Conservation (phyloP, 441 rosid genomes). For the Gossypium davidsonii region DNA sequence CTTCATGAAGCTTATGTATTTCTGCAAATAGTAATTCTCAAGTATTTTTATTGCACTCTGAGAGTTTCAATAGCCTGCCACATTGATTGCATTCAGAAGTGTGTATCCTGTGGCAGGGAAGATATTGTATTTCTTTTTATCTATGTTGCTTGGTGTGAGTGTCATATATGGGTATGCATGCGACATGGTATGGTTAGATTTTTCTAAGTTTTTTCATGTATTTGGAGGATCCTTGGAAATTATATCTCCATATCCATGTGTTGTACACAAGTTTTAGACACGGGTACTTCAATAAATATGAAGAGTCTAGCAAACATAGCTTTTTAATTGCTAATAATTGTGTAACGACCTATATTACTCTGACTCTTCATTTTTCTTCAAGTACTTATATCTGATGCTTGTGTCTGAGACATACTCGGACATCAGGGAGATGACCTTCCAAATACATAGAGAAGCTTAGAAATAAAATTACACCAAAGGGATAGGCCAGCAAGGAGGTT, state of each 20-base stretch:
- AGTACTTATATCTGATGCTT: background rate
- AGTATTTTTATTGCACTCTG: background rate
- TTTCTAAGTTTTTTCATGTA: too few relatives aligned
- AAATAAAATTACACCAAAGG: background rate
- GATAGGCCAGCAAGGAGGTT: background rate
- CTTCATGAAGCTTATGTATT: background rate
- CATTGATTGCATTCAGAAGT: background rate
- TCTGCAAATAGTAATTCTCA: background rate
- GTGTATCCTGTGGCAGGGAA: background rate
- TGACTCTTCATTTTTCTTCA: background rate
- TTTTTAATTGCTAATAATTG: background rate
- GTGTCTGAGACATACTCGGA: background rate
- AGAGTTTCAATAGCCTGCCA: background rate
- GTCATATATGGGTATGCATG: too few relatives aligned
- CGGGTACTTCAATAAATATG: too few relatives aligned
- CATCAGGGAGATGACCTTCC: background rate
- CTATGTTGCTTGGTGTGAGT: too few relatives aligned
- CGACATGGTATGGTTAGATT: too few relatives aligned
- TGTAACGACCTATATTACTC: background rate
- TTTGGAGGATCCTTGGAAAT: too few relatives aligned
- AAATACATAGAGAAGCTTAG: background rate
- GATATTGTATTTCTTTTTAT: background rate
- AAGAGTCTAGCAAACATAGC: too few relatives aligned
- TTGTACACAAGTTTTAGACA: too few relatives aligned
- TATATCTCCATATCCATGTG: too few relatives aligned